Base-by-base conservation (phyloP, 2,329 filamentous ascomycete genomes). In the Fonsecaea pugnacius region DNA sequence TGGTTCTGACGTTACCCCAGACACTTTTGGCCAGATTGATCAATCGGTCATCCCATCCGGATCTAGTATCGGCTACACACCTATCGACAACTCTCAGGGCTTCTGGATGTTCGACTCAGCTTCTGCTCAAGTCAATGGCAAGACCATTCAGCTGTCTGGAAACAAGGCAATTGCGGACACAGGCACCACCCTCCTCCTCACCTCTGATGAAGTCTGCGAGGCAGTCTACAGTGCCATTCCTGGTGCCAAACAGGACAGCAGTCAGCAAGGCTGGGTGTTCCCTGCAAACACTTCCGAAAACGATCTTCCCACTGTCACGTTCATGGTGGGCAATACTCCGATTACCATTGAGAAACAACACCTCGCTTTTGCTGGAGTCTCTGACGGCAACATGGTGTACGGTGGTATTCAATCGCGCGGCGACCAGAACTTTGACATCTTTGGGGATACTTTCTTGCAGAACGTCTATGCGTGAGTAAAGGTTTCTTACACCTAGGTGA, bases 21-120 rank as follows among this genome's bases (percentile, higher is more conserved):
- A 89, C 77, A 91, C 89, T 1, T 91, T 91, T 68, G 89, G 89
- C 27, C 89, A 81, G 75, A 88, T 91, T 71, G 89, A 91, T 71
- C 73, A 88, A 68, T 82, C 84, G 16, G 81, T 84, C 0, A 79
- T 89, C 56, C 81, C 80, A 2, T 82, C 83, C 1, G 82, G 81
- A 33, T 73, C 83, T 65, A 79, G 85, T 1, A 83, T 88, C 40
- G 75, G 80, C 68, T 91, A 87, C 77, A 83, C 85, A 0, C 78
- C 83, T 12, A 76, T 91, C 55, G 86, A 91, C 76, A 87, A 83
- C 63, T 83, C 81, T 1, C 75, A 86, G 61, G 89, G 89, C 21
- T 90, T 90, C 78, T 92, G 89, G 89, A 78, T 83, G 74, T 86
- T 91, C 73, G 73, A 80, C 8, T 89, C 87, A 1, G 76, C 80